Evolutionary conservation across 1,284 basidiomycete species (phyloP).

Genomic region (Exobasidium rhododendri): DNA sequence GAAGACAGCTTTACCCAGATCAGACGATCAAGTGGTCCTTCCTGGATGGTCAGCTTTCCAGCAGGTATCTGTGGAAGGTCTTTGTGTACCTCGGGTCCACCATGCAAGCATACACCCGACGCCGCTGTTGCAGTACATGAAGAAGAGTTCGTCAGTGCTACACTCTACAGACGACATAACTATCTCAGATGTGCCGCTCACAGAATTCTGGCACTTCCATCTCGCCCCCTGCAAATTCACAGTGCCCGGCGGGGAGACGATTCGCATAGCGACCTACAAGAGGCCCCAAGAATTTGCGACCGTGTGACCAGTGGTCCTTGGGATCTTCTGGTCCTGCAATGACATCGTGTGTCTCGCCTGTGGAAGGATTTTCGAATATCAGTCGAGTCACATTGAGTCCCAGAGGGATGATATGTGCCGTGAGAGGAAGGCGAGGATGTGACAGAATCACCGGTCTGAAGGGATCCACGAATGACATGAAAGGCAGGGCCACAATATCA

Average conservation of each 20-base stretch:
- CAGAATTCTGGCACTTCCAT: slow-evolving; percentile 29
- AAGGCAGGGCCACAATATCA: neutral
- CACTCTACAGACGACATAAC: no score
- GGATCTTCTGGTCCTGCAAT: slow-evolving; percentile 46
- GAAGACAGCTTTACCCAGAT: slow-evolving; percentile 28
- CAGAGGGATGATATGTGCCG: slow-evolving; percentile 34
- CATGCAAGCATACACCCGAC: slow-evolving; percentile 39
- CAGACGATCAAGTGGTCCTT: slow-evolving; percentile 42
- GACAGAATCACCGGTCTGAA: slow-evolving; percentile 33
- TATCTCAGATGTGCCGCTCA: no score
- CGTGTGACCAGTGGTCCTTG: slow-evolving; percentile 25
- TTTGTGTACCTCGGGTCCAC: slow-evolving; percentile 30
- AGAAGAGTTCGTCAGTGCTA: neutral
- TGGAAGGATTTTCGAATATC: slow-evolving; percentile 15
- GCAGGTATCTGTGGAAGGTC: neutral
- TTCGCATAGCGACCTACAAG: slow-evolving; percentile 49
- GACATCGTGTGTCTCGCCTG: slow-evolving; percentile 23
- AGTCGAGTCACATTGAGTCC: slow-evolving; percentile 47
- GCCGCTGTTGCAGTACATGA: slow-evolving; percentile 17
- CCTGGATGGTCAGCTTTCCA: slow-evolving; percentile 16
- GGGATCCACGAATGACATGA: slow-evolving; percentile 24
- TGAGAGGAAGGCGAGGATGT: slow-evolving; percentile 22
- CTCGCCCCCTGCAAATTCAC: slow-evolving; percentile 21
- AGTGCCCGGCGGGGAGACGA: slow-evolving; percentile 39
- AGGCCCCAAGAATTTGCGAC: slow-evolving; percentile 43